Percentiles rank a stretch among this genome's conserved stretches.
These are phyloP conservation scores for Ceratobasidium sp. DNA, from an alignment of 1,284 basidiomycete species.

Conservation along the genomic window DNA sequence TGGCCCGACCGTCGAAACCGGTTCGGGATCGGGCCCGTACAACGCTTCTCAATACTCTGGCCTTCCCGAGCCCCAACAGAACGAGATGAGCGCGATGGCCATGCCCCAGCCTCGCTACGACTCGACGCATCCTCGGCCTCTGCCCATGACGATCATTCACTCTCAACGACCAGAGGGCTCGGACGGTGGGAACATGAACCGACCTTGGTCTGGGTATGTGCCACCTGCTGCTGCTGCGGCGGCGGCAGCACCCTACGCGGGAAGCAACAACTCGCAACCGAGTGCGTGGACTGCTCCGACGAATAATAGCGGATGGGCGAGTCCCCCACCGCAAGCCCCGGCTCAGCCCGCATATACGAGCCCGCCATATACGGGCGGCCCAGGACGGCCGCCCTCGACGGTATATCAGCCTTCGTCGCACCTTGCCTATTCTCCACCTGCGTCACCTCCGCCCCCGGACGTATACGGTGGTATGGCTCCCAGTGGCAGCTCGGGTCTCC, in stretches of 20 bases:
- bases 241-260: background rate
- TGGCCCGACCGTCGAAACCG: background rate
- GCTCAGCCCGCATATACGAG: background rate
- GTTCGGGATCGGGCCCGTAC: background rate
- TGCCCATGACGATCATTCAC: background rate
- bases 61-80: conserved; percentile 14
- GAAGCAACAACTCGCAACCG: background rate
- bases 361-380: background rate
- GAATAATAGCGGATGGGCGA: background rate
- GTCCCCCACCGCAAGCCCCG: background rate
- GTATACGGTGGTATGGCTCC: conserved; percentile 12
- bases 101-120: conserved; percentile 10
- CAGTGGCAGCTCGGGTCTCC: background rate
- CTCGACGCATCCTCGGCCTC: background rate
- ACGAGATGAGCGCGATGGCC: background rate
- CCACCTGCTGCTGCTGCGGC: background rate
- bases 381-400: background rate
- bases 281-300: background rate
- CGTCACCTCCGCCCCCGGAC: background rate
- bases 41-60: conserved; percentile 1
- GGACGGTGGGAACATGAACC: background rate
- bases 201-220: conserved; percentile 14
- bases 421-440: background rate
- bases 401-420: conserved; percentile 9
- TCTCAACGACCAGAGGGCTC: background rate